Base-by-base conservation (phyloP, 352 stramenopile species). In the Lagenidium giganteum region DNA sequence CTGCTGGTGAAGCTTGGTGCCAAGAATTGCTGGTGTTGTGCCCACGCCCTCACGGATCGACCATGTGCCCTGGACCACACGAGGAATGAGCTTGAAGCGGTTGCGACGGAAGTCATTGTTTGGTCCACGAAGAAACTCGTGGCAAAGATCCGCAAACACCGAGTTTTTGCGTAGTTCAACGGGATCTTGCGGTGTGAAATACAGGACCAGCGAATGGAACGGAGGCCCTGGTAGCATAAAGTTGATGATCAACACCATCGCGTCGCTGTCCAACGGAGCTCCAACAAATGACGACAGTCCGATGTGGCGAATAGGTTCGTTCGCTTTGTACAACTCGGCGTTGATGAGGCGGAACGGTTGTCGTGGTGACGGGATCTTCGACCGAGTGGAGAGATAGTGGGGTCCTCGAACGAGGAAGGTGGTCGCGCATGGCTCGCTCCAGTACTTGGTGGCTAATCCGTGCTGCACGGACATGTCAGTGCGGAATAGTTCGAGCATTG, bases 21-120 rank as follows among this genome's bases (percentile, higher is more conserved):
- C 85, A 27, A 95, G 57, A 30, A 96, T 86, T 8, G 83, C 76
- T 0, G 85, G 85, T 13, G 87, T 96, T 5, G 73, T 91, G 26
- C 80, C 83, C 1, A 95, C 82, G 16, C 77, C 72, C 21, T 87
- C 68, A 1, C 73, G 67, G n/a, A 95, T 87, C 13, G 87, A 67
- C 61, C 77, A 93, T 18, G 75, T 83, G 11, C 83, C 85, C 50
- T 94, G 76, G 12, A 88, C 69, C 3, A 96, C 79, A 5, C 70
- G 74, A 5, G 85, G 85, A 45, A 96, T 93, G 6, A 96, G 35
- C 57, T 96, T 96, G 27, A 95, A 62, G 4, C 83, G 72, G 28
- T 89, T 62, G 21, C 70, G 71, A 9, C 83, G 74, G 42, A 83
- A 86, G 20, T 66, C 54, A 34, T 76, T 53, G 38, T 64, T 70